phyloP scores from a whole-genome alignment of 768 basidiomycete species.

The Rhizopogon salebrosus region DNA sequence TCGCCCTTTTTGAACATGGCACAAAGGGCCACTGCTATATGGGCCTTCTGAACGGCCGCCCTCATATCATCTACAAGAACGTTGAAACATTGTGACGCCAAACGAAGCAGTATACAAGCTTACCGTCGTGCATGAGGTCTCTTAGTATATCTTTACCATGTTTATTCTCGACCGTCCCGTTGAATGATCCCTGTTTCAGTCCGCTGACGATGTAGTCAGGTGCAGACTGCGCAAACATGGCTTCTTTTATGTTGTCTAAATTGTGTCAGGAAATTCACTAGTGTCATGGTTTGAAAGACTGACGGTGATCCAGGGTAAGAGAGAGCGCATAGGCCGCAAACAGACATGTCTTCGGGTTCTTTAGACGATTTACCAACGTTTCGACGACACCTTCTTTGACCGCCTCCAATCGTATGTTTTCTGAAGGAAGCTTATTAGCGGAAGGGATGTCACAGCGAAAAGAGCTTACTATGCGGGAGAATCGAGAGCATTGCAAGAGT shows the following conservation, averaged over 20 bases:
- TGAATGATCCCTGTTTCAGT: not conserved
- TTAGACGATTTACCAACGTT: not conserved
- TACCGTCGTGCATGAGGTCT: not conserved
- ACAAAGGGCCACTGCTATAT: not conserved
- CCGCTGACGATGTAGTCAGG: not conserved
- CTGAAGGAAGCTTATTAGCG: not conserved
- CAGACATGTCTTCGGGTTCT: not conserved
- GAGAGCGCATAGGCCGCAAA: slow-evolving; percentile 4
- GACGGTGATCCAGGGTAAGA: not conserved
- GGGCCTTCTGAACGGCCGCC: not conserved
- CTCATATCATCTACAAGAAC: slow-evolving; percentile 2
- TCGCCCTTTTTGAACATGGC: not conserved
- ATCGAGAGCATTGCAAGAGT: not conserved
- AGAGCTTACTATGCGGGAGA: not conserved
- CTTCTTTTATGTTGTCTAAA: not conserved
- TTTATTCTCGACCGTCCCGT: slow-evolving; percentile 1
- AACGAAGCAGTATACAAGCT: not conserved
- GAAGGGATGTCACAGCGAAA: not conserved
- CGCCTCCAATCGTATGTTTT: not conserved
- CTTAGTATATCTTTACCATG: not conserved
- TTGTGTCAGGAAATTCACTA: not conserved
- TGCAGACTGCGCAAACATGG: not conserved
- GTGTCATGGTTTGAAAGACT: not conserved
- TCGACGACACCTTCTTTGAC: not conserved
- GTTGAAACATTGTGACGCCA: not conserved